These are phyloP conservation scores for Elongisporangium anandrum DNA, from an alignment of 352 stramenopile genomes.

Conservation along the genomic window DNA sequence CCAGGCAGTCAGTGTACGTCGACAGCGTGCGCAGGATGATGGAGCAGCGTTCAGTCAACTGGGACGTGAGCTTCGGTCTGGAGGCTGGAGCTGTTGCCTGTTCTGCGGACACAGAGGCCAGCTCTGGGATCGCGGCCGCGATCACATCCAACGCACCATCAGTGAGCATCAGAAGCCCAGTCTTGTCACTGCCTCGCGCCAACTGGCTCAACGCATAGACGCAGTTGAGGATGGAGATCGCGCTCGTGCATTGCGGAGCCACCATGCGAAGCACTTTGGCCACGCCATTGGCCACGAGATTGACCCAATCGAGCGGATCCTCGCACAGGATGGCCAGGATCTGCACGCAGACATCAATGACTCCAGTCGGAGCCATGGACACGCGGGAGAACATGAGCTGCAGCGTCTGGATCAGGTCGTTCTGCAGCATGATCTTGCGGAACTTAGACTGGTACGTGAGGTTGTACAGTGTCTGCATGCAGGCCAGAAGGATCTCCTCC, in stretches of 20 bases:
- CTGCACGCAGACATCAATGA: slow-evolving; percentile 61
- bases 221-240: slow-evolving; percentile 34
- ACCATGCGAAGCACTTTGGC: slow-evolving; percentile 52
- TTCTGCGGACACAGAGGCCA: slow-evolving; percentile 11
- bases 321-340: slow-evolving; percentile 67
- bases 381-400: slow-evolving; percentile 29
- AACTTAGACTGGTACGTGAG: slow-evolving; percentile 58
- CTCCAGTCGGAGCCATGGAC: slow-evolving; percentile 8
- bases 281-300: slow-evolving; percentile 46
- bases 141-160: slow-evolving; percentile 66
- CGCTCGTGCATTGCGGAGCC: slow-evolving; percentile 18
- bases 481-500: slow-evolving; percentile 52
- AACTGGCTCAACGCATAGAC: slow-evolving; percentile 70
- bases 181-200: slow-evolving; percentile 34
- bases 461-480: slow-evolving; percentile 67
- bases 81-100: not conserved
- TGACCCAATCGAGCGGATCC: slow-evolving; percentile 41
- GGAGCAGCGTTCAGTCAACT: slow-evolving; percentile 55
- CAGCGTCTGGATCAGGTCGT: slow-evolving; percentile 44
- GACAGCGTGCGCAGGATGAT: slow-evolving; percentile 71
- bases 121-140: slow-evolving; percentile 19
- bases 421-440: slow-evolving; percentile 52
- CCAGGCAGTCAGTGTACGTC: slow-evolving; percentile 37
- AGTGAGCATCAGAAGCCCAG: slow-evolving; percentile 29
- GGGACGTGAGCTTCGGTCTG: slow-evolving; percentile 12